Percentiles rank a stretch among this genome's conserved stretches.
These are phyloP conservation scores for Trichoderma sp. DNA, from an alignment of 2,329 filamentous ascomycete species.

Conservation along the genomic window DNA sequence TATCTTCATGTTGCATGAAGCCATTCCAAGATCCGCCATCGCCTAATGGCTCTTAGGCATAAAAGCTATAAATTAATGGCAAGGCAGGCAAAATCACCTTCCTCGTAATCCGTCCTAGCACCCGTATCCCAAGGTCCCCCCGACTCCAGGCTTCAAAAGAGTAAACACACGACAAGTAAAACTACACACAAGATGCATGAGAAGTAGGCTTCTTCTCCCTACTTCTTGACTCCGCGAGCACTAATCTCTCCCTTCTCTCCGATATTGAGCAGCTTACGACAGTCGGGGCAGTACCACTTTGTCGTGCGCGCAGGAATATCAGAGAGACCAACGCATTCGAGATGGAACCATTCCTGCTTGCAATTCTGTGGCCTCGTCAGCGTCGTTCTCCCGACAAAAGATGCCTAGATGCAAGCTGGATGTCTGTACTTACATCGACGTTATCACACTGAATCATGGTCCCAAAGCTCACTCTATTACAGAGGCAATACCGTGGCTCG, in stretches of 20 bases:
- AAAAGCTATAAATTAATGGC: not conserved
- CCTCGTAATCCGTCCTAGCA: not conserved
- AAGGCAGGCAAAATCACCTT: not conserved
- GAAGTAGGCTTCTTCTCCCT: slow-evolving; percentile 17
- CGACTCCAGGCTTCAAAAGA: slow-evolving; percentile 26
- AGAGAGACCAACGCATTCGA: slow-evolving; percentile 72
- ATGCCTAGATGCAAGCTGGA: slow-evolving; percentile 5
- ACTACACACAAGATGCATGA: not conserved
- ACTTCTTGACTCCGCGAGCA: slow-evolving; percentile 57
- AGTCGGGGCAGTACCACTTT: slow-evolving; percentile 86
- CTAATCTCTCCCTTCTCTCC: slow-evolving; percentile 65
- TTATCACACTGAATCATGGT: slow-evolving; percentile 85
- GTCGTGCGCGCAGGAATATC: slow-evolving; percentile 70
- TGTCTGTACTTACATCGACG: slow-evolving; percentile 61
- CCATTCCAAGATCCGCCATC: not conserved
- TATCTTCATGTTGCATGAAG: not conserved
- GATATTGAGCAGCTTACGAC: slow-evolving; percentile 63
- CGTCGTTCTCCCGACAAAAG: slow-evolving; percentile 26
- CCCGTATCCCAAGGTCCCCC: slow-evolving; percentile 6
- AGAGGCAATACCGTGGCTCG: slow-evolving; percentile 76
- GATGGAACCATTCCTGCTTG: slow-evolving; percentile 83
- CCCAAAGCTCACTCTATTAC: slow-evolving; percentile 78
- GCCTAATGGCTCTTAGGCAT: not conserved
- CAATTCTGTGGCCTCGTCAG: slow-evolving; percentile 55
- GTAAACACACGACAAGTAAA: slow-evolving; percentile 2